Percentiles rank a stretch among this genome's conserved stretches.
Conservation (phyloP, 163 green algal species). For the Scenedesmus sp. region DNA sequence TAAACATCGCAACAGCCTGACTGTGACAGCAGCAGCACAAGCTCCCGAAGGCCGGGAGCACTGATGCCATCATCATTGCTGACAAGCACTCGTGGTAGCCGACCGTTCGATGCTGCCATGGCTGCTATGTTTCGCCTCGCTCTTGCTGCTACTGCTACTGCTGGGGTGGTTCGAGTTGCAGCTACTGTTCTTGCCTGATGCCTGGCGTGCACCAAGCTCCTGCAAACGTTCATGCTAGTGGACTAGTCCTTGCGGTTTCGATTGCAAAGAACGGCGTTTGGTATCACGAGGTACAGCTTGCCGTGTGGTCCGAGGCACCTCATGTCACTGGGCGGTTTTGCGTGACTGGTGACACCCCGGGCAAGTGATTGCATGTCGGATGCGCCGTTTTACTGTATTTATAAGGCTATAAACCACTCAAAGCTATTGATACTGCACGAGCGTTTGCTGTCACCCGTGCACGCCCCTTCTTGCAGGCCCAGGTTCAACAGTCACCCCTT, state of each 20-base stretch:
- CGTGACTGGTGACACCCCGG: background rate
- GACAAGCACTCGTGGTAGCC: conserved; percentile 48
- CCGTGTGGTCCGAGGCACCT: background rate
- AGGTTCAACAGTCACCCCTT: too few relatives aligned
- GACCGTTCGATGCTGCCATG: background rate
- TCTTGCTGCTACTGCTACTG: background rate
- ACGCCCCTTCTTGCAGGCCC: too few relatives aligned
- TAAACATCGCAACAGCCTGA: conserved; percentile 53
- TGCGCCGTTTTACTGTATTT: too few relatives aligned
- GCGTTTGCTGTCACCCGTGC: too few relatives aligned
- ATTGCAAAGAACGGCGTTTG: too few relatives aligned
- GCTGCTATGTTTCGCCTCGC: background rate
- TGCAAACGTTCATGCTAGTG: background rate
- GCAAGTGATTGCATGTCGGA: too few relatives aligned
- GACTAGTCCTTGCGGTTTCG: background rate
- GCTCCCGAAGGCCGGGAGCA: conserved; percentile 60
- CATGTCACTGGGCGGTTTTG: background rate
- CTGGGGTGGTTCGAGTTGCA: background rate
- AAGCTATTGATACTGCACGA: too few relatives aligned
- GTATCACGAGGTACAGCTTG: background rate
- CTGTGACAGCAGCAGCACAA: conserved; percentile 56
- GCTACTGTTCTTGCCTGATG: background rate
- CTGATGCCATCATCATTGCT: conserved; percentile 73
- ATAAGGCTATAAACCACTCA: too few relatives aligned
- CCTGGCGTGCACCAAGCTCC: background rate